Conservation (phyloP, 768 basidiomycete genomes). For the Pisolithus orientalis region DNA sequence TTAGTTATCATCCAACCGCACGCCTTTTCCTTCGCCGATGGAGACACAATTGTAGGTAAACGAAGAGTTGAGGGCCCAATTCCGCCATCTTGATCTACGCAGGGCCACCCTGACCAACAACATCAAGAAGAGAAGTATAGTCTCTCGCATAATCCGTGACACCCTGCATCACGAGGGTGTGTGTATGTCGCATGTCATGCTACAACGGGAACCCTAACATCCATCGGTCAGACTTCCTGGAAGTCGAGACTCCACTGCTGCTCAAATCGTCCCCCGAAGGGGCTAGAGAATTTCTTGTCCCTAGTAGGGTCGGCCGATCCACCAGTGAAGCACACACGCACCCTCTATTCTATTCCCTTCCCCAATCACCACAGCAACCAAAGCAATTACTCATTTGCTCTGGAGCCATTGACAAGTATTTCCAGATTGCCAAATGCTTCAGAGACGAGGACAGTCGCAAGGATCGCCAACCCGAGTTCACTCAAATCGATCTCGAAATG, state of each 20-base stretch:
- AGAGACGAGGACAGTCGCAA: conserved; percentile 93
- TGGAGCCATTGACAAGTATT: conserved; percentile 85
- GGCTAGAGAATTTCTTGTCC: conserved; percentile 90
- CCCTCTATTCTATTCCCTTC: conserved; percentile 76
- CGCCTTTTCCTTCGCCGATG: background rate
- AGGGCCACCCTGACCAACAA: conserved; percentile 68
- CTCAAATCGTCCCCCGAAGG: conserved; percentile 92
- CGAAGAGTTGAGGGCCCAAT: conserved; percentile 78
- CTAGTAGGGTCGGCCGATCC: conserved; percentile 49
- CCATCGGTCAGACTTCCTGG: conserved; percentile 64
- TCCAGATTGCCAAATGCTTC: conserved; percentile 91
- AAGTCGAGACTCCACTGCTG: conserved; percentile 90
- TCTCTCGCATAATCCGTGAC: conserved; percentile 72
- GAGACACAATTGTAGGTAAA: conserved; percentile 49
- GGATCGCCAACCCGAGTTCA: conserved; percentile 96
- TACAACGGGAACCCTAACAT: conserved; percentile 4
- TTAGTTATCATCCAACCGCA: conserved; percentile 31
- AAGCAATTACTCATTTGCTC: conserved; percentile 91
- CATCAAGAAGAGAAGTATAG: conserved; percentile 72
- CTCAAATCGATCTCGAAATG: conserved; percentile 96
- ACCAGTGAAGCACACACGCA: conserved; percentile 20
- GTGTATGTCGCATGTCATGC: conserved; percentile 14
- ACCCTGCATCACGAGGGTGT: conserved; percentile 69
- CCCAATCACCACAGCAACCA: conserved; percentile 94
- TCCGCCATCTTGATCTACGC: conserved; percentile 87